Conservation (phyloP, 768 basidiomycete genomes). For the Hirschioporus abietinus region DNA sequence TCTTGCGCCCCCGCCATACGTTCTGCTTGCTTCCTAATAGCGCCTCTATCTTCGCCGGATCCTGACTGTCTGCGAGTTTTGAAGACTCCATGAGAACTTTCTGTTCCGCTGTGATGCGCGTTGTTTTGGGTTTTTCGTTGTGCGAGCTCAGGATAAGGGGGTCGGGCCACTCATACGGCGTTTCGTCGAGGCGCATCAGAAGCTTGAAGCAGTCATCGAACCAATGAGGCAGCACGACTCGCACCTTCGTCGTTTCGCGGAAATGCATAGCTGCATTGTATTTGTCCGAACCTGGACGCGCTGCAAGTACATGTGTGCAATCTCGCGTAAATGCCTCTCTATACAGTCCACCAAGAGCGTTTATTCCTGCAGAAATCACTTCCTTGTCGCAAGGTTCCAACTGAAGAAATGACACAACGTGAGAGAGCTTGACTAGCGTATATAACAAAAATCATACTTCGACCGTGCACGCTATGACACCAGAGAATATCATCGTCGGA, state of each 20-base stretch:
- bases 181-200: slow-evolving; percentile 41
- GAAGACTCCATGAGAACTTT: slow-evolving; percentile 28
- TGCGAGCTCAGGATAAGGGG: slow-evolving; percentile 43
- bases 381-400: slow-evolving; percentile 63
- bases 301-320: slow-evolving; percentile 80
- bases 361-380: slow-evolving; percentile 66
- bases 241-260: slow-evolving; percentile 52
- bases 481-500: slow-evolving; percentile 77
- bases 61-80: slow-evolving; percentile 11
- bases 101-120: slow-evolving; percentile 24
- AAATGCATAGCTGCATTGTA: slow-evolving; percentile 51
- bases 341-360: slow-evolving; percentile 79
- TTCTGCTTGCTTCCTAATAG: background rate
- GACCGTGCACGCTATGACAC: slow-evolving; percentile 66
- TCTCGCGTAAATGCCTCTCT: slow-evolving; percentile 71
- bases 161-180: slow-evolving; percentile 69
- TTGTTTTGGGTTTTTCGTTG: slow-evolving; percentile 27
- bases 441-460: slow-evolving; percentile 39
- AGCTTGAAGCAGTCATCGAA: slow-evolving; percentile 57
- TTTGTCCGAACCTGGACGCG: slow-evolving; percentile 44
- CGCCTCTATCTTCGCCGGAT: background rate
- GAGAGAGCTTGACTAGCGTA: slow-evolving; percentile 1
- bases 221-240: slow-evolving; percentile 85
- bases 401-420: slow-evolving; percentile 24
- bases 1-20: slow-evolving; percentile 48